Evolutionary conservation across 768 basidiomycete genomes (phyloP), one percentile per base, ranked within the genome.

Genomic region (Kwoniella sp.): DNA sequence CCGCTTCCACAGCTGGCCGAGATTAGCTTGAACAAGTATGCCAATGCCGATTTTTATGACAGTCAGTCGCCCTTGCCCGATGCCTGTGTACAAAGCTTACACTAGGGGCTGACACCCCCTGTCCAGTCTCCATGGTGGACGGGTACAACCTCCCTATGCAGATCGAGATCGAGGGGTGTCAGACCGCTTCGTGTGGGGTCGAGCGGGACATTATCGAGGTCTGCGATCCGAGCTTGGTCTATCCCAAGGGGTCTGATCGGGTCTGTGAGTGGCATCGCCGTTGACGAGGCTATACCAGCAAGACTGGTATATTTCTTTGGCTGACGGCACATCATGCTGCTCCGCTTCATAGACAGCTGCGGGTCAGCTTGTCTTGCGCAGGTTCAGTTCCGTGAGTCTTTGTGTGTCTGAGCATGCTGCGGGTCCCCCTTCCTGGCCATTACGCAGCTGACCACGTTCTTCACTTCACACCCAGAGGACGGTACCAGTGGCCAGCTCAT

Each of bases 81-180:
- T 32, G 9, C 9, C 31, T 32, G 31, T 32, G 31, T 15, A 32
- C 15, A 15, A 32, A 32, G 8, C 31, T 32, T 8, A 32, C 31
- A n/a, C 31, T 15, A 32, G 31, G 8, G 9, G 9, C 9, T 38
- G 37, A 38, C 12, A 7, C 56, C 28, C 17, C 14, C 43, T 33
- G 17, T 29, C 3, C 49, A 64, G 62, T 64, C n/a, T 64, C 62
- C 3, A 64, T 64, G 40, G 59, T 64, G 0, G 62, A 64, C 25
- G 63, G 63, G 6, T 65, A 50, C 41, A 65, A 63, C 22, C 22
- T 65, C 17, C 58, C 63, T 15, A 65, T 65, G 50, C 26, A 27
- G 5, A 65, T 65, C 40, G 46, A 31, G 6, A 28, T 34, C 11
- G 15, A 38, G 25, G 49, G 29, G 25, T 65, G 63, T 25, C 32